A percentile compares a stretch with the other conserved stretches of the same genome.
Evolutionary conservation across 768 basidiomycete species (phyloP).

Genomic region (Tephrocybe sp.): DNA sequence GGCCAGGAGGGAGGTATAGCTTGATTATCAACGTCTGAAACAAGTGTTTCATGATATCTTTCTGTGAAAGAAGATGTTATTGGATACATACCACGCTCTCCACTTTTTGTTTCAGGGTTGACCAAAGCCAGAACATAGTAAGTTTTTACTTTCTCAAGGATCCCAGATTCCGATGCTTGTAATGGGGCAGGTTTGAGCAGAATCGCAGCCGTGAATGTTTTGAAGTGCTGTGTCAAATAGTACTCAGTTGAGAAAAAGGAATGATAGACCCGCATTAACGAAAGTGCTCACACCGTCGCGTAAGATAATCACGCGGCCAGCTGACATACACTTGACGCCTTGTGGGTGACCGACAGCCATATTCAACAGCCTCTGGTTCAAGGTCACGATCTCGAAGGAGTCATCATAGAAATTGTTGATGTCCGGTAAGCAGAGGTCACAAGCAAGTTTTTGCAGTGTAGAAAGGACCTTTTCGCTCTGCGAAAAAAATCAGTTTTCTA

Average conservation of each 20-base stretch:
- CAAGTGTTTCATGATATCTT: background rate
- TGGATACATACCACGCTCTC: slow-evolving; percentile 43
- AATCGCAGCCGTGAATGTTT: slow-evolving; percentile 63
- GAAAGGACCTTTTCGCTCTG: slow-evolving; percentile 74
- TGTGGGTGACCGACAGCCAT: slow-evolving; percentile 59
- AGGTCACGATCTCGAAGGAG: slow-evolving; percentile 54
- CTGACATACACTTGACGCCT: slow-evolving; percentile 61
- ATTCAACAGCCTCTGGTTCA: slow-evolving; percentile 61
- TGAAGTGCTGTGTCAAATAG: slow-evolving; percentile 69
- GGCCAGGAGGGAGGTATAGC: slow-evolving; percentile 80
- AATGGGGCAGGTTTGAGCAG: slow-evolving; percentile 63
- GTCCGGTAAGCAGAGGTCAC: slow-evolving; percentile 65
- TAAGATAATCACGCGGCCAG: slow-evolving; percentile 82
- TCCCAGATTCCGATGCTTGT: slow-evolving; percentile 40
- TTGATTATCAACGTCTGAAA: slow-evolving; percentile 54
- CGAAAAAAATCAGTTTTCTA: slow-evolving; percentile 4
- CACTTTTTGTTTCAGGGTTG: slow-evolving; percentile 54
- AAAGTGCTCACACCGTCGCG: slow-evolving; percentile 72
- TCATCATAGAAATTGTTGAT: slow-evolving; percentile 78
- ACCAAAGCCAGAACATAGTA: slow-evolving; percentile 77
- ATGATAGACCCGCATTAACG: too few species aligned
- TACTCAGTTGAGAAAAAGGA: background rate
- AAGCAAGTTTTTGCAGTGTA: slow-evolving; percentile 61
- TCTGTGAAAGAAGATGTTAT: background rate
- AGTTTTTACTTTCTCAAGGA: slow-evolving; percentile 46